phyloP scores from a whole-genome alignment of 2,329 filamentous ascomycete genomes.

The Didymella exigua region DNA sequence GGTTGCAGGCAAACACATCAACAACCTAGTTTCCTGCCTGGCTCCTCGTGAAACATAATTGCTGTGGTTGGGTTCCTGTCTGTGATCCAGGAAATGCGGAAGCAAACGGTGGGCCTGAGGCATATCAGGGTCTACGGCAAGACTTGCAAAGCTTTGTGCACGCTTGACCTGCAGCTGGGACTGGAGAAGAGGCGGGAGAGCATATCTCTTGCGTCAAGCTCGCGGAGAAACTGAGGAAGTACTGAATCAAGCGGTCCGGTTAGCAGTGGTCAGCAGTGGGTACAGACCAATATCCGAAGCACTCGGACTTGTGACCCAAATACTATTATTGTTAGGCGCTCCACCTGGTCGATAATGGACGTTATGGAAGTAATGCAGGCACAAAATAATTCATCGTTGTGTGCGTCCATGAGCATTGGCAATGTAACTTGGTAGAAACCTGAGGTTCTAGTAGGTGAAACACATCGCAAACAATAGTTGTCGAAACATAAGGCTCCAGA shows the following conservation, averaged over 20 bases:
- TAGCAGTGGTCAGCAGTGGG: conserved; percentile 16
- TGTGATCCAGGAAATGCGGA: conserved; percentile 3
- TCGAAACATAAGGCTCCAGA: conserved; percentile 9
- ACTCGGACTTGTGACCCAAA: conserved; percentile 8
- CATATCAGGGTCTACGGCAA: conserved; percentile 13
- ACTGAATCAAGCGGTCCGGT: conserved; percentile 14
- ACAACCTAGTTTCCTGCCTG: conserved; percentile 2
- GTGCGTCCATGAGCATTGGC: conserved; percentile 2
- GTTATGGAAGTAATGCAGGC: conserved; percentile 15
- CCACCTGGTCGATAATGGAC: conserved; percentile 11
- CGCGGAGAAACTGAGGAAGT: conserved; percentile 17
- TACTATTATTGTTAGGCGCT: conserved; percentile 14
- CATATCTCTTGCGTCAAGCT: conserved; percentile 7
- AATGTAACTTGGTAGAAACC: background rate
- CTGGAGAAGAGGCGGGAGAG: conserved; percentile 18
- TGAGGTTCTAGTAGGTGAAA: conserved; percentile 10
- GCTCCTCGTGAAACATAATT: conserved; percentile 6
- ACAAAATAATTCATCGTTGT: conserved; percentile 14
- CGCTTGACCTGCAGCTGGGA: conserved; percentile 1
- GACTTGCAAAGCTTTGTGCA: conserved; percentile 16
- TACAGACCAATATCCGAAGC: conserved; percentile 22
- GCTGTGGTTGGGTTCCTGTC: conserved; percentile 5
- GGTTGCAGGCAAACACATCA: conserved; percentile 7
- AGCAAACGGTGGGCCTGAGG: conserved; percentile 7
- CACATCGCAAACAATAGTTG: conserved; percentile 10